Base-by-base conservation (phyloP, 352 stramenopile genomes). In the Pelagophyceae sp. region DNA sequence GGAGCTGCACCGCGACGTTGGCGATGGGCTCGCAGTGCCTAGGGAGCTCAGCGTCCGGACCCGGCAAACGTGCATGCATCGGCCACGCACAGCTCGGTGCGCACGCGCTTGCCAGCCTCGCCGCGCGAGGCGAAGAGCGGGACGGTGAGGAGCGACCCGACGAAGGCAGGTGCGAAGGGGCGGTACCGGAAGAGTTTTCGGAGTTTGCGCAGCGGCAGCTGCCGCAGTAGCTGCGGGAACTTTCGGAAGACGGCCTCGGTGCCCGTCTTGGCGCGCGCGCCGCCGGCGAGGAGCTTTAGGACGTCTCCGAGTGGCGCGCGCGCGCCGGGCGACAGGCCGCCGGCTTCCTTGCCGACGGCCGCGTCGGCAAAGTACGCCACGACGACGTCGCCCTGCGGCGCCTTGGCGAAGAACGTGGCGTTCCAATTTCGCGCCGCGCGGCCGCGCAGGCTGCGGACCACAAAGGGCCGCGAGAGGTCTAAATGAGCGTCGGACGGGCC, bases 1-100 rank as follows among this genome's bases (percentile, higher is more conserved):
- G 77, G 6, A 90, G 50, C 80, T 90, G 85, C 19, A 89, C 80
- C 0, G 85, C 85, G 17, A 89, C 81, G 79, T 88, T 89, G 0
- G 80, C 85, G 67, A 90, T 88, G 0, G 86, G 86, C 78, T 90
- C 86, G 63, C 80, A 83, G 70, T 90, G 86, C 3, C 89, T 54
- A 75, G 40, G 83, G 81, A 15, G 85, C 88, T 71, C 80, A 77
- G 27, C 80, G 74, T 54, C 81, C 37, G 63, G 63, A 38, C 63
- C 33, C 20, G 63, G 63, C 11, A 23, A 11, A 54, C 23, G 45
- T 54, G 11, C 45, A 54, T 11, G 11, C 23, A 54, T 54, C 11
- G 45, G 45, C 23, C 45, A 23, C 45, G 45, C 23, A 23, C 23
- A 23, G 27, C n/a, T 71, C 61, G 3, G 27, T 71, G 15, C 1